phyloP scores from a whole-genome alignment of 2,329 filamentous ascomycete genomes.

The Alternaria alternata region DNA sequence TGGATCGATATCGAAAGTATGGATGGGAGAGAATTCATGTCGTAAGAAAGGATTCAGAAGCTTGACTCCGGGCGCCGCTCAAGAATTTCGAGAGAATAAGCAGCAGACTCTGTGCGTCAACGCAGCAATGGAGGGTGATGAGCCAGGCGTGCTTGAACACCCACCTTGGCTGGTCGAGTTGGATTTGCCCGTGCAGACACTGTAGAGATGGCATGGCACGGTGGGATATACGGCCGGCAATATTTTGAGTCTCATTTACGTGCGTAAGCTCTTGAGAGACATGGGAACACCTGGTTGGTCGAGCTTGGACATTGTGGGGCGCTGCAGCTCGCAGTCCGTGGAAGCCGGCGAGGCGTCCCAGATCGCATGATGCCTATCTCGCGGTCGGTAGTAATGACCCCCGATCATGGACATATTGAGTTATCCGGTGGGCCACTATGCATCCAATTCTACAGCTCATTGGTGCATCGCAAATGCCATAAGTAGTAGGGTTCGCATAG shows the following conservation, averaged over 20 bases:
- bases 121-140: constrained; percentile 61
- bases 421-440: background rate
- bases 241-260: background rate
- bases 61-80: constrained; percentile 39
- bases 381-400: constrained; percentile 12
- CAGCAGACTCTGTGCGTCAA: constrained; percentile 66
- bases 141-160: constrained; percentile 55
- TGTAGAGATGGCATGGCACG: background rate
- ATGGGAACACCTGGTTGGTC: background rate
- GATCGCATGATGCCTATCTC: background rate
- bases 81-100: constrained; percentile 36
- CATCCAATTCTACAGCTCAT: constrained; percentile 1
- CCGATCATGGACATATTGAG: constrained; percentile 11
- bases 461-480: constrained; percentile 7
- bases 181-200: constrained; percentile 40
- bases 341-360: background rate
- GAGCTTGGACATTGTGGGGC: background rate
- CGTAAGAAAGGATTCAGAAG: constrained; percentile 31
- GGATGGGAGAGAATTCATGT: constrained; percentile 32
- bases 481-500: background rate
- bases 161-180: constrained; percentile 64
- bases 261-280: background rate
- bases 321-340: constrained; percentile 8
- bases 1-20: constrained; percentile 23
- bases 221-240: background rate